Evolutionary conservation across 2,329 filamentous ascomycete species (phyloP), one percentile per base, ranked within the genome.

Genomic region (Aspergillus carbonarius): DNA sequence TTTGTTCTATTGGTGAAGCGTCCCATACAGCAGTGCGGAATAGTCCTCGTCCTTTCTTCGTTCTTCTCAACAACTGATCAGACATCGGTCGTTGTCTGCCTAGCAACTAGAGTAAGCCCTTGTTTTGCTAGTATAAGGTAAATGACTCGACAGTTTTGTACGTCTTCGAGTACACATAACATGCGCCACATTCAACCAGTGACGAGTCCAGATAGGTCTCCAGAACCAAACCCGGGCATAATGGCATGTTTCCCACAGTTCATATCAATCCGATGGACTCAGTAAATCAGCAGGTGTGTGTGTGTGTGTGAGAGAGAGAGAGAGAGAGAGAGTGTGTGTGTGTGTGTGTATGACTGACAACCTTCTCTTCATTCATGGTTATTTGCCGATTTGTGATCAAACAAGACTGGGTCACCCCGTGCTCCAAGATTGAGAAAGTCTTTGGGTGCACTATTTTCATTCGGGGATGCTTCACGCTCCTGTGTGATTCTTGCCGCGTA

Each of bases 351-450:
- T n/a, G n/a, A n/a, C n/a, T n/a, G 25, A n/a, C 20, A 27, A 3
- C 6, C 42, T 27, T 10, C 7, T 27, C 49, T n/a, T 54, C 49
- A 68, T 39, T 61, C 60, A 54, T 79, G 80, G 12, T 72, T 70
- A 53, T 74, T 80, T 1, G 69, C 72, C 37, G 72, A 71, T 34
- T 91, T 88, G 51, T 91, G 80, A 9, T 83, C 85, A 71, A 88
- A 97, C 13, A 97, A 81, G 44, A 83, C 80, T 74, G 92, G 86
- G 69, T 98, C 93, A 5, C 92, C 93, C 68, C 90, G 91, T 15
- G 92, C 92, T 39, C 93, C 93, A 80, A 96, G 83, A 61, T 88
- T 85, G 74, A 92, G 88, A 66, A 97, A 98, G 68, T 95, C 92
- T 5, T 83, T 80, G 0, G 91, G 83, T 32, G 85, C 83, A 57